These are phyloP conservation scores for Blastobotrys robertii DNA, from an alignment of 805 yeast genomes.

Conservation along the genomic window DNA sequence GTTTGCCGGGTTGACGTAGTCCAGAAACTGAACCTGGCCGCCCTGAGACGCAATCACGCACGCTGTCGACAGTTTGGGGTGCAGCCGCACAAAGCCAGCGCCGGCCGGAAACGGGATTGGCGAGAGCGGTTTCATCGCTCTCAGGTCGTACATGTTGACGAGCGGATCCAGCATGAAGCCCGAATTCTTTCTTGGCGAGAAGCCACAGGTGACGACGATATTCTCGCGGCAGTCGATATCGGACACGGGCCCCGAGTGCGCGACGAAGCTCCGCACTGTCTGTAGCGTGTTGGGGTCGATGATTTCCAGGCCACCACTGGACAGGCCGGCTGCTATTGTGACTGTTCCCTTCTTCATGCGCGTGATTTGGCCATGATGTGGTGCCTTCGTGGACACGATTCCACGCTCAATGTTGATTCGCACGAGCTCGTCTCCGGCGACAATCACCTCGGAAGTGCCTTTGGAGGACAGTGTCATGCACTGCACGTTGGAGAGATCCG, in stretches of 20 bases:
- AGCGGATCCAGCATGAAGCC: constrained; percentile 64
- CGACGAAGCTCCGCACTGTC: constrained; percentile 20
- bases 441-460: constrained; percentile 26
- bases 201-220: constrained; percentile 60
- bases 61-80: constrained; percentile 76
- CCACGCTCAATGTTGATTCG: constrained; percentile 30
- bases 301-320: constrained; percentile 27
- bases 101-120: constrained; percentile 88
- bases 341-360: constrained; percentile 25
- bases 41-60: constrained; percentile 61
- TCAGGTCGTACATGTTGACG: constrained; percentile 70
- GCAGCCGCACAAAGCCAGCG: constrained; percentile 73
- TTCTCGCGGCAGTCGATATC: constrained; percentile 30
- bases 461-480: constrained; percentile 22
- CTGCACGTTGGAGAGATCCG: constrained; percentile 21
- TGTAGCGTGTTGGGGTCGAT: constrained; percentile 29
- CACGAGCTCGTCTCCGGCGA: constrained; percentile 23
- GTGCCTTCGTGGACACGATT: constrained; percentile 15
- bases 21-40: constrained; percentile 83
- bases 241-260: constrained; percentile 31
- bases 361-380: constrained; percentile 15
- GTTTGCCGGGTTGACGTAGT: constrained; percentile 67
- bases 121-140: constrained; percentile 58
- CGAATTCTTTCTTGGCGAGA: constrained; percentile 46
- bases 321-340: constrained; percentile 26